Base-by-base conservation (phyloP, 805 yeast genomes). In the Saccharomyces mikatae region DNA sequence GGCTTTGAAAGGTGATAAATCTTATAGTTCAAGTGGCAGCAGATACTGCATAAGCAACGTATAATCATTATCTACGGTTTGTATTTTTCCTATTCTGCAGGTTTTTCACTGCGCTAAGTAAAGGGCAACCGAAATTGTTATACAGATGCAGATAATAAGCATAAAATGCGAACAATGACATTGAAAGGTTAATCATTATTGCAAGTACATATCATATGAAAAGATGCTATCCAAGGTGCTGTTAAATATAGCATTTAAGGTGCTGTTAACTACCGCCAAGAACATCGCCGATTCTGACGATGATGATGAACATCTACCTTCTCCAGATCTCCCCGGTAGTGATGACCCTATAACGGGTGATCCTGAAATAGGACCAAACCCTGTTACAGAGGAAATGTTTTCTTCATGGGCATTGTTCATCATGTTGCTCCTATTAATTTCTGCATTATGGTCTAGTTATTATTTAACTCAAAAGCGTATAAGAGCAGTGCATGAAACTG, bases 341-440 rank as follows among this genome's bases (percentile, higher is more conserved):
- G 62, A 56, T 17, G 76, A 70, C 50, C 70, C 78, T 0, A 62
- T 71, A 9, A 67, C 72, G 2, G 81, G 77, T 48, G 87, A 80
- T 61, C 89, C 83, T 36, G 83, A 77, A 13, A 85, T 78, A 13
- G 80, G 77, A 30, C 77, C 84, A 6, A 89, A 88, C 64, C 97
- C 98, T 0, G 86, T 89, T 22, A 83, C 92, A 2, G 97, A 92
- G 63, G 99, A 94, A 70, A 89, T 94, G 62, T 94, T 90, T 70
- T 87, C 96, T 4, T 89, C 97, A 0, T 94, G 99, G 99, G 98
- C 99, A 0, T 74, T 94, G 30, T 91, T 90, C 71, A 95, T 94
- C 56, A 76, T 94, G 58, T 69, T 94, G 50, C 81, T 87, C 54
- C 75, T 94, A 48, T 74, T 94, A 48, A 86, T 92, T 55, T 80